Base-by-base conservation (phyloP, 345 rosid species). In the Eucalyptus pauciflora region DNA sequence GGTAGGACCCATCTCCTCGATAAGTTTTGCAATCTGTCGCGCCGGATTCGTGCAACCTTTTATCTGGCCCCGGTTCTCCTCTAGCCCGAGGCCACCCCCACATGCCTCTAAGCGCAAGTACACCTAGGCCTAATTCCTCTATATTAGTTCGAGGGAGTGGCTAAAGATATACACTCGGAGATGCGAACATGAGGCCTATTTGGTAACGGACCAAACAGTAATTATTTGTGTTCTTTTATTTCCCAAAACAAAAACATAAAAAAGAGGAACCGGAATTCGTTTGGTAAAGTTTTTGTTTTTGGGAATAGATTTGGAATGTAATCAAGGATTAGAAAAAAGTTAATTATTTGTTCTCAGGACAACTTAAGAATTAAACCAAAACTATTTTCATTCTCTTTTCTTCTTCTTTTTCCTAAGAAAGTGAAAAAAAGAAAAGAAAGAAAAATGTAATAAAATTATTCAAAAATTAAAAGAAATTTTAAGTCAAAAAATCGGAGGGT, bases 221-320 rank as follows among this genome's bases (percentile, higher is more conserved):
- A 52, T 52, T 52, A 20, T 3, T 52, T 52, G 3, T 20, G 25
- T n/a, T 64, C 2, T 18, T 52, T 20, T 20, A 52, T 52, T 52
- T 5, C 0, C 0, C 0, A 0, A 0, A 18, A 3, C 56, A 3
- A 52, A 7, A 45, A 45, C 18, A n/a, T n/a, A 52, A 0, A 50
- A 7, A 18, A 52, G 7, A 45, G 37, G 8, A 45, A 7, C 1
- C 0, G 4, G 18, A 52, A 52, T 7, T 52, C 3, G 1, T 52
- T 7, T 52, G 2, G 0, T 52, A 52, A 18, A 52, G 2, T 52
- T 52, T 52, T 3, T 52, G 10, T 52, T 18, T 0, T 3, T 52
- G 4, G 0, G 7, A 18, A 52, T 52, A 52, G 58, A 52, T 52
- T 52, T 52, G 1, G 0, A 52, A 52, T 52, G 0, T 0, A 52